These are phyloP conservation scores for Flagelloscypha sp. DNA, from an alignment of 768 basidiomycete species.

Conservation along the genomic window DNA sequence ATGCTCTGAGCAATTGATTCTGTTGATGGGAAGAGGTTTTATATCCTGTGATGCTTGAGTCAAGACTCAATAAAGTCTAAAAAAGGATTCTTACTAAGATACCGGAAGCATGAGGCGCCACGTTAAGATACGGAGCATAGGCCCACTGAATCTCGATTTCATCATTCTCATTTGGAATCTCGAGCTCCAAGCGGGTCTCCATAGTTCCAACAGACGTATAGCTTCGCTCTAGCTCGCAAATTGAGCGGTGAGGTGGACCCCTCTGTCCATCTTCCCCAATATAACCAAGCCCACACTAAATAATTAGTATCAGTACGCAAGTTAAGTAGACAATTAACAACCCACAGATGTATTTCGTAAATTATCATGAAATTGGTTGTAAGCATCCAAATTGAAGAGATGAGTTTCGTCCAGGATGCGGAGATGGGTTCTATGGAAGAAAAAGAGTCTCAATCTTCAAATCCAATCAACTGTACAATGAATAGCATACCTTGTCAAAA, in stretches of 20 bases:
- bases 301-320: not conserved
- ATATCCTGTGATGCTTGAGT: conserved; percentile 21
- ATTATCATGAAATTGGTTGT: conserved; percentile 17
- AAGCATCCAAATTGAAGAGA: conserved; percentile 20
- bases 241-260: no score
- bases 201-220: conserved; percentile 20
- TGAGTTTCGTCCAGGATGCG: conserved; percentile 24
- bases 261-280: no score
- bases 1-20: conserved; percentile 17
- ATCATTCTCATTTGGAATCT: conserved; percentile 9
- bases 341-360: conserved; percentile 17
- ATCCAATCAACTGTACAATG: not conserved
- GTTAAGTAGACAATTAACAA: not conserved
- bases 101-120: conserved; percentile 16
- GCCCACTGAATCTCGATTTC: conserved; percentile 17
- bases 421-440: conserved; percentile 22
- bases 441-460: no score
- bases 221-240: no score
- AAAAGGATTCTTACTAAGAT: conserved; percentile 18
- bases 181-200: conserved; percentile 22
- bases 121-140: conserved; percentile 24
- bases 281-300: conserved; percentile 16
- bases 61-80: not conserved
- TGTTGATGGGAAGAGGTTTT: conserved; percentile 22
- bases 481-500: conserved; percentile 24